Percentiles rank a stretch among this genome's conserved stretches.
These are phyloP conservation scores for Lactarius sanguifluus DNA, from an alignment of 768 basidiomycete genomes.

Conservation along the genomic window DNA sequence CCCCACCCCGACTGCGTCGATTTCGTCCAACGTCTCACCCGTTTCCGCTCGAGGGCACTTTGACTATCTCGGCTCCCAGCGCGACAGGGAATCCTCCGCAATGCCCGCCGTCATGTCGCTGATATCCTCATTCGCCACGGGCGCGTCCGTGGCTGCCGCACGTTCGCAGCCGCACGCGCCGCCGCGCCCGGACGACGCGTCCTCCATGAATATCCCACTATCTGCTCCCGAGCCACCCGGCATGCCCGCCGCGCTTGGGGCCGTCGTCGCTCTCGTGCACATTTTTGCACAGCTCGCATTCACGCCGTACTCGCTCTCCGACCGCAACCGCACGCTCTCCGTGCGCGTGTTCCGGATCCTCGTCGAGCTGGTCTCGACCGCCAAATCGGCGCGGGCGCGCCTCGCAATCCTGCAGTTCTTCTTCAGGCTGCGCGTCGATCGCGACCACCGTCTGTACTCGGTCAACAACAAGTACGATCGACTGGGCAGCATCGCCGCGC, in stretches of 20 bases:
- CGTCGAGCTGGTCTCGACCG: slow-evolving; percentile 46
- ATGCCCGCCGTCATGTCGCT: slow-evolving; percentile 64
- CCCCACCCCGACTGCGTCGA: slow-evolving; percentile 20
- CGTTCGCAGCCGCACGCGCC: slow-evolving; percentile 55
- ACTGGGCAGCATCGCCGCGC: slow-evolving; percentile 54
- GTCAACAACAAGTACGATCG: slow-evolving; percentile 52
- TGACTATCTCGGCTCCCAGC: slow-evolving; percentile 44
- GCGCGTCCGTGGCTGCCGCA: slow-evolving; percentile 45
- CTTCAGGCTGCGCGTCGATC: slow-evolving; percentile 84
- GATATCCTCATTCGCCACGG: slow-evolving; percentile 53
- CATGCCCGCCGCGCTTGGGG: slow-evolving; percentile 51
- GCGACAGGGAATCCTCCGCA: slow-evolving; percentile 44
- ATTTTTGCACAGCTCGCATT: slow-evolving; percentile 72
- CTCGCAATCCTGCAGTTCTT: slow-evolving; percentile 81
- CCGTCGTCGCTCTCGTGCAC: slow-evolving; percentile 60
- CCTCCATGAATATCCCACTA: slow-evolving; percentile 35
- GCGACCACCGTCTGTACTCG: slow-evolving; percentile 83
- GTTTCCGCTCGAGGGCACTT: slow-evolving; percentile 58
- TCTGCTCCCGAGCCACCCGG: slow-evolving; percentile 21
- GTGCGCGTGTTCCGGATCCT: slow-evolving; percentile 53
- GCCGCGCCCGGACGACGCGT: slow-evolving; percentile 42
- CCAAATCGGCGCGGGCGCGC: slow-evolving; percentile 58
- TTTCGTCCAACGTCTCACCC: slow-evolving; percentile 46
- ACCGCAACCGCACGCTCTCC: slow-evolving; percentile 52
- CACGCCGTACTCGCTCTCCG: slow-evolving; percentile 54